Base-by-base conservation (phyloP, 177 flowering plant species). In the Telopea speciosissima region DNA sequence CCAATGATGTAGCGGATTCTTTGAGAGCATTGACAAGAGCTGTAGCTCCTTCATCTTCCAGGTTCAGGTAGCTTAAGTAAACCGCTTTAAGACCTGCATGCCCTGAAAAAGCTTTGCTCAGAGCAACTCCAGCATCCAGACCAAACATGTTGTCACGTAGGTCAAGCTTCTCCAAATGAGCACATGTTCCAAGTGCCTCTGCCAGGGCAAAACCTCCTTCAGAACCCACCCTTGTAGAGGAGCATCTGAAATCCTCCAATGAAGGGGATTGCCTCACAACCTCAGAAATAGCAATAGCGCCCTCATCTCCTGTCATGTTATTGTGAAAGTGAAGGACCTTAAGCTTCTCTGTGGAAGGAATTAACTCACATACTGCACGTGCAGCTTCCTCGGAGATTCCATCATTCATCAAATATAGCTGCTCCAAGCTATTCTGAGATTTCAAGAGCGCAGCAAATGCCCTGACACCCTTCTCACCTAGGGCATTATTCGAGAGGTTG, bases 311-410 rank as follows among this genome's bases (percentile, higher is more conserved):
- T 0, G 96, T 93, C 98, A 93, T 93, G 66, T 93, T 93, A 74
- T 91, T 91, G 72, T 90, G 96, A 76, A 93, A 93, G 22, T 90
- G 96, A 68, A 93, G 92, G 67, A 93, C 74, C 74, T 52, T 87
- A 45, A 95, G 90, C 68, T 86, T 85, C 73, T 87, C 93, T 13
- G 93, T 91, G 19, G 94, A 90, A 40, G 97, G 92, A 75, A 95
- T 77, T 65, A 91, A 72, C 77, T 93, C 94, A 66, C 78, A 81
- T 31, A 95, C 91, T 54, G 99, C 98, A 71, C 59, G 76, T 17
- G 97, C 99, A 73, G 99, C 99, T 76, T 90, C 98, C 80, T 91
- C 87, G 5, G 98, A 93, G 64, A 95, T 95, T 49, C 98, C 99
- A 80, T 89, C 86, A 78, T 95, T 93, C 88, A 90, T 90, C 76